Base-by-base conservation (phyloP, 2,329 filamentous ascomycete species). In the Akanthomyces lecanii region DNA sequence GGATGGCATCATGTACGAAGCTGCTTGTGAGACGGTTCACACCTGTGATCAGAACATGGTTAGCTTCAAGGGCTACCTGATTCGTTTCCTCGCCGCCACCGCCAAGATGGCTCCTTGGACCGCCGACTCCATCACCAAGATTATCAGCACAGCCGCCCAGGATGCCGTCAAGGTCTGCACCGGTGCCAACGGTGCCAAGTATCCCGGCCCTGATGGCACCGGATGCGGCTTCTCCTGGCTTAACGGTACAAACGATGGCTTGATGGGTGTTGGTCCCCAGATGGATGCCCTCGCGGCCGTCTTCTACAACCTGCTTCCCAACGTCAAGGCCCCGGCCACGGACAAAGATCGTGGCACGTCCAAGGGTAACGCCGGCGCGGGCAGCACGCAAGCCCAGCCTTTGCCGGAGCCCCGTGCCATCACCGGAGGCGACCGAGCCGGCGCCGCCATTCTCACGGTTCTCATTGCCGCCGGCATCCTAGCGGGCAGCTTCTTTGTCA, bases 21-120 rank as follows among this genome's bases (percentile, higher is more conserved):
- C 80, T 65, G 82, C 84, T 36, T 93, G 90, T 76, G 89, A 92
- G 76, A 75, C 74, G 8, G 74, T 74, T 63, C 75, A 77, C 62
- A 79, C 78, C 30, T 93, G 90, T 79, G 84, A 91, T 76, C 81
- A 81, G 66, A 89, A 92, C 73, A 88, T 92, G 76, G 82, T 83
- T 69, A 86, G 82, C 54, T 92, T 92, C 84, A 92, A 92, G 76
- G 89, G 87, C 12, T 92, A 91, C 73, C 78, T 91, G 30, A 76
- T 85, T 30, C 86, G 89, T 51, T 92, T 88, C 85, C 75, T 88
- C 71, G 81, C 84, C 1, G 77, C 76, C 21, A 82, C 84, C 1
- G 75, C 80, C 7, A 80, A 83, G 71, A 71, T 88, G 69, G 84
- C 82, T 1, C 82, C 85, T 0, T 78, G 79, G 66, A 83, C 81